Percentiles rank a stretch among this genome's conserved stretches.
Evolutionary conservation across 2,329 filamentous ascomycete genomes (phyloP).

Genomic region (Sporothrix humicola): DNA sequence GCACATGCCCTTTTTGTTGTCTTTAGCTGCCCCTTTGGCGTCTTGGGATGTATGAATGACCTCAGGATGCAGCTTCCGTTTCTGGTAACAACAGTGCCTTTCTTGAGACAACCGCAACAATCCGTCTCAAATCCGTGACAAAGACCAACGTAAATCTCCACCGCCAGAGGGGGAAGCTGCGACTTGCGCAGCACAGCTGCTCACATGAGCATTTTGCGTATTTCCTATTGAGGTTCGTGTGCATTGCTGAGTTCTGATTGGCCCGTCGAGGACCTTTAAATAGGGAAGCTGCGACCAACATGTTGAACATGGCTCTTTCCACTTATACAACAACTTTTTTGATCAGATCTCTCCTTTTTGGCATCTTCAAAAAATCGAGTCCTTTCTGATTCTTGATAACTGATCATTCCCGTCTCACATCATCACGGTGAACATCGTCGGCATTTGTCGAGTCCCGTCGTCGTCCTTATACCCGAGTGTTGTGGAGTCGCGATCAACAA

Average conservation of each 20-base stretch:
- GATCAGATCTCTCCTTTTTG: not conserved
- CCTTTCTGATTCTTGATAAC: not conserved
- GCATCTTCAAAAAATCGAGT: no score
- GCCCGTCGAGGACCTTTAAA: conserved; percentile 20
- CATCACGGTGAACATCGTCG: not conserved
- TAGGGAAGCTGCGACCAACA: conserved; percentile 18
- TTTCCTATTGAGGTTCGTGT: not conserved
- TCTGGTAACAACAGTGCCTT: conserved; percentile 23
- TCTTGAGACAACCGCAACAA: not conserved
- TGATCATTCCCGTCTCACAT: not conserved
- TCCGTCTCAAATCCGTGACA: conserved; percentile 9
- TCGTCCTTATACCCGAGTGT: not conserved
- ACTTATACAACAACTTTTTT: conserved; percentile 23
- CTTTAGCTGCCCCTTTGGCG: conserved; percentile 6
- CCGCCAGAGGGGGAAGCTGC: conserved; percentile 11
- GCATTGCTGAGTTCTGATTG: conserved; percentile 7
- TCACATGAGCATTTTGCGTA: conserved; percentile 16
- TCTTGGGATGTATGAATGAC: conserved; percentile 8
- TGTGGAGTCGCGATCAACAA: not conserved
- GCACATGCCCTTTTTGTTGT: not conserved
- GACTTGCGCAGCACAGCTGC: conserved; percentile 13
- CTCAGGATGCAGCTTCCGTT: conserved; percentile 29
- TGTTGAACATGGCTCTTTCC: conserved; percentile 2
- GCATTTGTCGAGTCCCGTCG: not conserved
- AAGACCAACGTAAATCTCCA: conserved; percentile 21